Evolutionary conservation across 2,329 filamentous ascomycete genomes (phyloP).

Genomic region (Sclerotinia sclerotiorum): DNA sequence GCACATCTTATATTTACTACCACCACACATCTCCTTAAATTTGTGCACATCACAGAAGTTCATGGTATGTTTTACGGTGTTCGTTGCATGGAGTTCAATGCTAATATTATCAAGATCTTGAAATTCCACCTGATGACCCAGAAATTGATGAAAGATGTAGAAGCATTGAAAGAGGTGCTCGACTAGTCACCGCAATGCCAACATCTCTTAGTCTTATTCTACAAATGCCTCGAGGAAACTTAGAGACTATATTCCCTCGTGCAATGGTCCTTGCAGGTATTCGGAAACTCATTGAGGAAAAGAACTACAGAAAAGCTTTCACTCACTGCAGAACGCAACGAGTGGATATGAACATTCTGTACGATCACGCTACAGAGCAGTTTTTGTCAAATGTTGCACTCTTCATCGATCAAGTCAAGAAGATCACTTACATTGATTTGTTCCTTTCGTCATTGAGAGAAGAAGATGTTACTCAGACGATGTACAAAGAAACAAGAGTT

Average conservation of each 20-base stretch:
- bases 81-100: neutral
- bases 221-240: constrained; percentile 93
- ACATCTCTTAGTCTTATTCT: constrained; percentile 81
- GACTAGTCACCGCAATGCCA: constrained; percentile 84
- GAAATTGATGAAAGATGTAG: constrained; percentile 90
- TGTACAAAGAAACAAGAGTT: constrained; percentile 85
- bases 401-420: constrained; percentile 83
- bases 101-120: constrained; percentile 58
- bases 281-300: constrained; percentile 72
- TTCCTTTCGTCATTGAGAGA: constrained; percentile 86
- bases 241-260: constrained; percentile 91
- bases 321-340: constrained; percentile 85
- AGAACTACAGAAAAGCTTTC: constrained; percentile 83
- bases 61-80: constrained; percentile 53
- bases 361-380: constrained; percentile 85
- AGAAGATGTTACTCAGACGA: constrained; percentile 88
- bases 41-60: constrained; percentile 72
- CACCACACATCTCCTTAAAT: constrained; percentile 88
- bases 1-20: constrained; percentile 90
- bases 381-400: constrained; percentile 74
- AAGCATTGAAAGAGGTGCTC: constrained; percentile 85
- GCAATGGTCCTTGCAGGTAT: constrained; percentile 92
- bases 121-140: constrained; percentile 82
- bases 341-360: constrained; percentile 96
- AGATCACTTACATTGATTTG: constrained; percentile 79